Conservation (phyloP, 371 early-diverging fungal genomes). For the Amoeboradix gromovi region DNA sequence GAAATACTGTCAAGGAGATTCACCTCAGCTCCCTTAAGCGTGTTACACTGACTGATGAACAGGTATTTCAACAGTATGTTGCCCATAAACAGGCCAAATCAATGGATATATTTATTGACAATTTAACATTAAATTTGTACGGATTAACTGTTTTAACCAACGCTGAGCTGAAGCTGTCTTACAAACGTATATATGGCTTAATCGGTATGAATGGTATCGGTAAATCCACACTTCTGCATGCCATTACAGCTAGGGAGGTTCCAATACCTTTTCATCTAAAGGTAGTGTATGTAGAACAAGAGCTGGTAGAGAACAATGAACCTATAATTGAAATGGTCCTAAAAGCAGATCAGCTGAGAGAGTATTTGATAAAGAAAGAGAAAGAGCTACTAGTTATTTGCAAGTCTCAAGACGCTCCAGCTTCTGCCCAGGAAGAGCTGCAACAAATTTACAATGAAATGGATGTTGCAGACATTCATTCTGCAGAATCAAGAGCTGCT, state of each 20-base stretch:
- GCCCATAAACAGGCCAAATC: neutral
- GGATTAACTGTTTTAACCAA: constrained; percentile 30
- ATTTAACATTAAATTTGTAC: neutral
- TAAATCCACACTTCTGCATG: constrained; percentile 83
- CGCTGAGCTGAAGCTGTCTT: constrained; percentile 44
- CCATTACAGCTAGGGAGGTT: constrained; percentile 65
- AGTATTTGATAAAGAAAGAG: constrained; percentile 8
- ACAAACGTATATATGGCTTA: constrained; percentile 80
- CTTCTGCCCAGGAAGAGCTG: neutral
- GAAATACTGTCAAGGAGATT: neutral
- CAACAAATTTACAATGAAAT: neutral
- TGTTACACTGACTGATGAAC: neutral
- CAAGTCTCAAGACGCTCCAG: constrained; percentile 5
- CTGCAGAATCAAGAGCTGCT: constrained; percentile 62
- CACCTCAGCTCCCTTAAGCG: neutral
- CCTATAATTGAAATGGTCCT: constrained; percentile 58
- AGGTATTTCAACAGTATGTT: neutral
- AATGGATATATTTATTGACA: neutral
- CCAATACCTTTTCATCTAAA: constrained; percentile 48
- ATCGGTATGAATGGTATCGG: constrained; percentile 94
- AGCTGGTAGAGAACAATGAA: constrained; percentile 68
- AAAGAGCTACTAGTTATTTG: neutral
- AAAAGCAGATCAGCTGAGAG: constrained; percentile 9
- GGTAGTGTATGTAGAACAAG: constrained; percentile 89
- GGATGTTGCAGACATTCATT: constrained; percentile 76